Evolutionary conservation across 1,139 yeast genomes (phyloP).

Genomic region (Sugiyamaella castrensis): DNA sequence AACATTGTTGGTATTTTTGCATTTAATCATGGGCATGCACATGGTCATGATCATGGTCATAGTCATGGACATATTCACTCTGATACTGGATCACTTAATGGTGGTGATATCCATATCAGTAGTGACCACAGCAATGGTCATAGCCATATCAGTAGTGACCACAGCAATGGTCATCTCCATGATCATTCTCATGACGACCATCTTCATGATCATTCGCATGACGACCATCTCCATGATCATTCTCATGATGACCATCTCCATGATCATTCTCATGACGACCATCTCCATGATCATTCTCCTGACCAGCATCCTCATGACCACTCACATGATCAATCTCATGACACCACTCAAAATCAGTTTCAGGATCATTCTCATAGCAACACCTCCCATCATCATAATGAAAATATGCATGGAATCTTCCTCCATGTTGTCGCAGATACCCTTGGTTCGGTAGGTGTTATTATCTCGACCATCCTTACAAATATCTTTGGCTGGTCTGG

Average conservation of each 20-base stretch:
- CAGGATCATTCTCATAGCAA: slow-evolving; percentile 14
- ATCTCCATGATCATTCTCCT: slow-evolving; percentile 12
- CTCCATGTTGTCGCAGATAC: slow-evolving; percentile 94
- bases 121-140: slow-evolving; percentile 29
- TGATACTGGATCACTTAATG: slow-evolving; percentile 49
- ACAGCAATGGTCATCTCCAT: slow-evolving; percentile 23
- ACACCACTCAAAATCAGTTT: slow-evolving; percentile 20
- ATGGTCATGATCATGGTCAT: slow-evolving; percentile 39
- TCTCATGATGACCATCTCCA: not conserved
- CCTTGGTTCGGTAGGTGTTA: slow-evolving; percentile 94
- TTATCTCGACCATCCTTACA: slow-evolving; percentile 67
- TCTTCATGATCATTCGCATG: slow-evolving; percentile 7
- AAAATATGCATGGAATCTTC: slow-evolving; percentile 93
- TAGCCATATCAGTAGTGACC: slow-evolving; percentile 24
- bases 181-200: slow-evolving; percentile 19
- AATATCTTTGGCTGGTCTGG: slow-evolving; percentile 50
- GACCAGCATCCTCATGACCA: slow-evolving; percentile 6
- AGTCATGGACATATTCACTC: slow-evolving; percentile 27
- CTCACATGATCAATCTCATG: slow-evolving; percentile 20
- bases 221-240: not conserved
- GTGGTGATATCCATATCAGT: slow-evolving; percentile 33
- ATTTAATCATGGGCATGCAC: slow-evolving; percentile 74
- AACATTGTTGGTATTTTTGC: slow-evolving; percentile 92
- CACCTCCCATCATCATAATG: slow-evolving; percentile 46
- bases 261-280: slow-evolving; percentile 16